These are phyloP conservation scores for Onygena corvina DNA, from an alignment of 2,329 filamentous ascomycete genomes.

Conservation along the genomic window DNA sequence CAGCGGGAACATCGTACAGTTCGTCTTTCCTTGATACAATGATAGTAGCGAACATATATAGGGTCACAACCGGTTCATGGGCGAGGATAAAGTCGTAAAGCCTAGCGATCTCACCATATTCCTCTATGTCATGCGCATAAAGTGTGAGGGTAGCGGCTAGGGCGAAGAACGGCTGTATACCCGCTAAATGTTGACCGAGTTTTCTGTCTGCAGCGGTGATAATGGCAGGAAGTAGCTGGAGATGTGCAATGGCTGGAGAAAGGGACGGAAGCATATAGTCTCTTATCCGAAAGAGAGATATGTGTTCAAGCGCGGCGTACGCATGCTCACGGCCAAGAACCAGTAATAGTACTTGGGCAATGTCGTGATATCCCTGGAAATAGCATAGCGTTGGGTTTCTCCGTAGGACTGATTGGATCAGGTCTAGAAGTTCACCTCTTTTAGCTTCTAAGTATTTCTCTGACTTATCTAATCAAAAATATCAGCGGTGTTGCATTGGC, in stretches of 20 bases:
- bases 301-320: slow-evolving; percentile 55
- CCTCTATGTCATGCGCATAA: slow-evolving; percentile 91
- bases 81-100: slow-evolving; percentile 88
- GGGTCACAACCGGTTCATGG: slow-evolving; percentile 69
- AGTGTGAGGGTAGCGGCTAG: slow-evolving; percentile 87
- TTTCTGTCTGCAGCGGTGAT: slow-evolving; percentile 58
- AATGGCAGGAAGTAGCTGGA: slow-evolving; percentile 77
- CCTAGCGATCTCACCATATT: slow-evolving; percentile 75
- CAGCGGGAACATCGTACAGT: slow-evolving; percentile 67
- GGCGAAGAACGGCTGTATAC: slow-evolving; percentile 79
- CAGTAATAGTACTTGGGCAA: slow-evolving; percentile 86
- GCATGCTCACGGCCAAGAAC: slow-evolving; percentile 58
- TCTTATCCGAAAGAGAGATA: slow-evolving; percentile 79
- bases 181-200: slow-evolving; percentile 62
- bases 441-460: slow-evolving; percentile 56
- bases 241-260: slow-evolving; percentile 65
- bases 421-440: slow-evolving; percentile 62
- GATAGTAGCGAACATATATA: slow-evolving; percentile 88
- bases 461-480: slow-evolving; percentile 46
- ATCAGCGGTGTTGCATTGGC: slow-evolving; percentile 17
- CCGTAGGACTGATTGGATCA: slow-evolving; percentile 73
- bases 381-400: slow-evolving; percentile 76
- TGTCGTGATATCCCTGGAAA: slow-evolving; percentile 98
- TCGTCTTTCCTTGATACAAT: slow-evolving; percentile 68
- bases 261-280: slow-evolving; percentile 96